These are phyloP conservation scores for Rachicladosporium sp. DNA, from an alignment of 2,329 filamentous ascomycete species.

Conservation along the genomic window DNA sequence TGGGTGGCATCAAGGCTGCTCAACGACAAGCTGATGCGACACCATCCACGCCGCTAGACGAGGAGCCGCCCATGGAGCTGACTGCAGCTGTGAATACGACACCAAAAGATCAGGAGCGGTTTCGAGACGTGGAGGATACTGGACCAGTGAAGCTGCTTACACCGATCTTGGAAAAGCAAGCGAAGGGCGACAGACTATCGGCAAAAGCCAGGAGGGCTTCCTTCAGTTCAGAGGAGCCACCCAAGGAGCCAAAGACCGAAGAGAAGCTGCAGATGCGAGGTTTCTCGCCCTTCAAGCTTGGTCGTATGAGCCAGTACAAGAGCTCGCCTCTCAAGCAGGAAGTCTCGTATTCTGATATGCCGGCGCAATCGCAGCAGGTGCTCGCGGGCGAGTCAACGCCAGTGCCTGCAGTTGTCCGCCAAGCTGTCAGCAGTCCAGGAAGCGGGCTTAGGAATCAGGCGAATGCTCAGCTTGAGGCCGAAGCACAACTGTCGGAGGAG, in stretches of 20 bases:
- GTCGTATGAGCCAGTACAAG: neutral
- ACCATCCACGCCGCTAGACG: constrained; percentile 24
- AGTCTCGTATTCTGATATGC: constrained; percentile 14
- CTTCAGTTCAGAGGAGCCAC: constrained; percentile 1
- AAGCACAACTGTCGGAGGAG: too few relatives aligned
- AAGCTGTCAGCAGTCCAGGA: too few relatives aligned
- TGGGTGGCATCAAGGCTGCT: constrained; percentile 31
- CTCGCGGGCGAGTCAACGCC: too few relatives aligned
- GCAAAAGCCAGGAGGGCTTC: constrained; percentile 9
- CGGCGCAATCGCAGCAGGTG: constrained; percentile 1
- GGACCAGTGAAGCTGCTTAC: constrained; percentile 23
- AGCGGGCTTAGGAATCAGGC: too few relatives aligned
- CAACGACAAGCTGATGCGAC: constrained; percentile 13
- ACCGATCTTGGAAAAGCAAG: constrained; percentile 22
- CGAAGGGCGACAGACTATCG: constrained; percentile 2
- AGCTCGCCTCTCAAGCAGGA: constrained; percentile 8
- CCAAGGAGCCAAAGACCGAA: neutral
- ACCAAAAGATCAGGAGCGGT: constrained; percentile 44
- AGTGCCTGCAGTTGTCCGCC: too few relatives aligned
- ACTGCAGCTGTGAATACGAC: constrained; percentile 32
- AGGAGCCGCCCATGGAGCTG: constrained; percentile 36
- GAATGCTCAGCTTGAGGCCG: too few relatives aligned
- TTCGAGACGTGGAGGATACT: constrained; percentile 39
- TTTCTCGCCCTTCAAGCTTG: constrained; percentile 2
- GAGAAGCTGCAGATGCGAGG: constrained; percentile 1